These are phyloP conservation scores for Xerocomus amazonicus DNA, from an alignment of 1,284 basidiomycete species.

Conservation along the genomic window DNA sequence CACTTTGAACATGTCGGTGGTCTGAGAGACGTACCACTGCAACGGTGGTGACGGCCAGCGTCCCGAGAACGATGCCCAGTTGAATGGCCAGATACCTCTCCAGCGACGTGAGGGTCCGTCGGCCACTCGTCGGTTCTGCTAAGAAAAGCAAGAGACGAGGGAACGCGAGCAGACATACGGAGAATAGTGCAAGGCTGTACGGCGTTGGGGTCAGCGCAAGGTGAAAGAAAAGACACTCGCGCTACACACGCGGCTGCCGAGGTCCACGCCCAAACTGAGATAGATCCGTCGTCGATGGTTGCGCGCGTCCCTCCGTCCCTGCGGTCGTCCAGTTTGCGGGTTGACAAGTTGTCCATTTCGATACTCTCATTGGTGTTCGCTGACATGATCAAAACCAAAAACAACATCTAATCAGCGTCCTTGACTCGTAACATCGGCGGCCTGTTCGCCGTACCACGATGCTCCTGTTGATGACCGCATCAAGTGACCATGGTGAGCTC, in stretches of 20 bases:
- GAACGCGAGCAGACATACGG: conserved; percentile 47
- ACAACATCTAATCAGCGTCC: too few relatives aligned
- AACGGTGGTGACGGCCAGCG: conserved; percentile 52
- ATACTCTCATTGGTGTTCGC: conserved; percentile 2
- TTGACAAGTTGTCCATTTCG: conserved; percentile 26
- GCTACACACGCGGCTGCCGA: conserved; percentile 40
- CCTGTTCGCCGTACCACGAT: too few relatives aligned
- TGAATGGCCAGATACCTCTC: conserved; percentile 64
- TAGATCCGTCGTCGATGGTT: conserved; percentile 13
- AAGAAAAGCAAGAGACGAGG: conserved; percentile 63
- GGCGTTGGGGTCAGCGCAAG: conserved; percentile 4
- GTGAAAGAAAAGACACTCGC: neutral
- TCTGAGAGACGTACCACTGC: conserved; percentile 45
- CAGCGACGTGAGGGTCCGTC: conserved; percentile 53
- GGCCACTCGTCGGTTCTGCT: conserved; percentile 42
- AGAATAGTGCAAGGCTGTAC: conserved; percentile 40
- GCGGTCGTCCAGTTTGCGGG: too few relatives aligned
- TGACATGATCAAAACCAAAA: too few relatives aligned
- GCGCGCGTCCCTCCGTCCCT: neutral
- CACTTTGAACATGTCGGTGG: conserved; percentile 2
- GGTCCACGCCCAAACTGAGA: conserved; percentile 46
- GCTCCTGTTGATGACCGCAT: too few relatives aligned
- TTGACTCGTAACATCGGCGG: too few relatives aligned
- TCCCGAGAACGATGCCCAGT: conserved; percentile 56
- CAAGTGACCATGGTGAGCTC: too few relatives aligned